Conservation (phyloP, 495 filamentous ascomycete species). For the Endocarpon pusillum region DNA sequence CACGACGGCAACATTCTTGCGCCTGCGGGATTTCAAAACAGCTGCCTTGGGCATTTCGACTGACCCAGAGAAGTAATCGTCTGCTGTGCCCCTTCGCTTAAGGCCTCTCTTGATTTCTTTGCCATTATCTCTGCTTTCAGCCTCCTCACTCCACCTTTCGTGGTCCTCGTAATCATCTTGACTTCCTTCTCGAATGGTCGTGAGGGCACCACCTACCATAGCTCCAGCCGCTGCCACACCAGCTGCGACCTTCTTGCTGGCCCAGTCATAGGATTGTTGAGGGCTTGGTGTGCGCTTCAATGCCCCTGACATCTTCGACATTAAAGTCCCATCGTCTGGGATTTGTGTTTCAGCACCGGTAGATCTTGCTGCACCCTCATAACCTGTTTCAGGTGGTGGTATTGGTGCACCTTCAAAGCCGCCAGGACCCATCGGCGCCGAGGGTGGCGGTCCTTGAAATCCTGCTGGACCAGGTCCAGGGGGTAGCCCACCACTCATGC, state of each 20-base stretch:
- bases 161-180: slow-evolving; percentile 67
- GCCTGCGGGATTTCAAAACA: slow-evolving; percentile 20
- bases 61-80: slow-evolving; percentile 11
- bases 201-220: slow-evolving; percentile 59
- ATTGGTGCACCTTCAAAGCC: slow-evolving; percentile 13
- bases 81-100: slow-evolving; percentile 11
- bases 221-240: slow-evolving; percentile 73
- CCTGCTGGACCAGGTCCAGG: slow-evolving; percentile 7
- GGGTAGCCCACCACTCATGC: slow-evolving; percentile 7
- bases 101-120: slow-evolving; percentile 18
- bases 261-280: slow-evolving; percentile 69
- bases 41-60: slow-evolving; percentile 1
- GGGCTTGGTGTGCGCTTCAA: slow-evolving; percentile 76
- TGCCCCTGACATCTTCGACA: slow-evolving; percentile 66
- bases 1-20: slow-evolving; percentile 70
- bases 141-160: slow-evolving; percentile 70
- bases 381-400: slow-evolving; percentile 15
- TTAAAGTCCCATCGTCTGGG: slow-evolving; percentile 48
- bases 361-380: slow-evolving; percentile 18
- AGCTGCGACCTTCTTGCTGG: slow-evolving; percentile 56
- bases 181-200: slow-evolving; percentile 71
- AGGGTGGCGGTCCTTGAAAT: slow-evolving; percentile 17
- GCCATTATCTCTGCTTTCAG: slow-evolving; percentile 27
- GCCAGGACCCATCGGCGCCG: slow-evolving; percentile 20
- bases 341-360: slow-evolving; percentile 16